phyloP scores from a whole-genome alignment of 2,329 filamentous ascomycete species.

The Dactylellina cionopaga region DNA sequence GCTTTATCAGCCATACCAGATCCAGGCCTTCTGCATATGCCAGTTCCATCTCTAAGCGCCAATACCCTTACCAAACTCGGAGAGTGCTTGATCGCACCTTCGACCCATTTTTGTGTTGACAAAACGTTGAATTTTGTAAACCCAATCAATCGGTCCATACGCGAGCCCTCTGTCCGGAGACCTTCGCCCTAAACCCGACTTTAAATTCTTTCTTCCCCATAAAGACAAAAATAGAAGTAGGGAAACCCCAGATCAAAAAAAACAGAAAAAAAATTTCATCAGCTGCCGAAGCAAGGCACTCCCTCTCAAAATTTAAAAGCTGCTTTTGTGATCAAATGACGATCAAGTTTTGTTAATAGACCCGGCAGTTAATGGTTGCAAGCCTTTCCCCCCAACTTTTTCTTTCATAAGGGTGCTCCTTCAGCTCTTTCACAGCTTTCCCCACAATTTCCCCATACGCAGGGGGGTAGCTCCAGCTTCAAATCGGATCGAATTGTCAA shows the following conservation, averaged over 20 bases:
- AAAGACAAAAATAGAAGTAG: too few relatives aligned
- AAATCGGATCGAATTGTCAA: slow-evolving; percentile 10
- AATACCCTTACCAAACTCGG: too few relatives aligned
- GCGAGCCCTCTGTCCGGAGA: neutral
- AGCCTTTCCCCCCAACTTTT: neutral
- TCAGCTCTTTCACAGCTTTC: neutral
- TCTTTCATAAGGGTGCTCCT: neutral
- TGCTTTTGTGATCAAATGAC: too few relatives aligned
- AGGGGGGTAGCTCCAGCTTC: neutral
- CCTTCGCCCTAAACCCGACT: slow-evolving; percentile 1
- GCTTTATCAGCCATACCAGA: too few relatives aligned
- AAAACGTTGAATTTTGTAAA: slow-evolving; percentile 11
- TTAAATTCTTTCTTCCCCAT: too few relatives aligned
- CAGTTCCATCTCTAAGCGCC: too few relatives aligned
- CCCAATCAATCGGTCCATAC: neutral
- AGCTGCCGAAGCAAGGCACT: neutral
- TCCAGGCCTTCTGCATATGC: too few relatives aligned
- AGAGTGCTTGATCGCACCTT: too few relatives aligned
- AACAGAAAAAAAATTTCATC: neutral
- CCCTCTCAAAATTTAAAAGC: too few relatives aligned
- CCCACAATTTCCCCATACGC: neutral
- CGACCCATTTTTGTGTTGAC: slow-evolving; percentile 10
- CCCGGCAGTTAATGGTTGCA: neutral
- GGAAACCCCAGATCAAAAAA: too few relatives aligned
- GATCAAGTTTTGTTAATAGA: neutral